A percentile compares a stretch with the other conserved stretches of the same genome.
phyloP scores from a whole-genome alignment of 1,139 yeast genomes.

The Suhomyces taliae region DNA sequence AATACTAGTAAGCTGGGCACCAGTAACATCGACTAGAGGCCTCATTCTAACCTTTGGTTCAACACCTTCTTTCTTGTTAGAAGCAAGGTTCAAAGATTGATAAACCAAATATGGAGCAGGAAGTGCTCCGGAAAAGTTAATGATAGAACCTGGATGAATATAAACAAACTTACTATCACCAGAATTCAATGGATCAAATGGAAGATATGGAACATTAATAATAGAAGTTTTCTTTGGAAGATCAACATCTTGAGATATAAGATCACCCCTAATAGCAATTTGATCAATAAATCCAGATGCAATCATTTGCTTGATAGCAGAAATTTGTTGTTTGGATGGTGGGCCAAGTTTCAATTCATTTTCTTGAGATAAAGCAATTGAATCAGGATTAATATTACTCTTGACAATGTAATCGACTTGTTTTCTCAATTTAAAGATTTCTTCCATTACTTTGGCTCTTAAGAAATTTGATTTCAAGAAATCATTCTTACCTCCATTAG shows the following conservation, averaged over 20 bases:
- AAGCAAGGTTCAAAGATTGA: conserved; percentile 55
- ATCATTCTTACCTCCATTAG: conserved; percentile 38
- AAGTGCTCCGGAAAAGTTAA: conserved; percentile 51
- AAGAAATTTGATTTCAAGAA: conserved; percentile 66
- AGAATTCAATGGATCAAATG: conserved; percentile 54
- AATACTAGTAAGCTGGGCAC: conserved; percentile 73
- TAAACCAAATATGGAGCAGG: conserved; percentile 81
- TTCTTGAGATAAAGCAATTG: conserved; percentile 45
- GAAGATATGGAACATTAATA: conserved; percentile 68
- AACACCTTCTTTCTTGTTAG: conserved; percentile 34
- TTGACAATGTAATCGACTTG: conserved; percentile 79
- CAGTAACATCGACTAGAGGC: conserved; percentile 73
- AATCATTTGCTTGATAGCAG: conserved; percentile 85
- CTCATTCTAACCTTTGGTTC: conserved; percentile 62
- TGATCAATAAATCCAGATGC: conserved; percentile 93
- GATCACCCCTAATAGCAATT: conserved; percentile 80
- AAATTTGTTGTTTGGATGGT: conserved; percentile 69
- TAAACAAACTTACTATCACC: conserved; percentile 27
- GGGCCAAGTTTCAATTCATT: conserved; percentile 59
- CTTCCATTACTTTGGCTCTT: conserved; percentile 75
- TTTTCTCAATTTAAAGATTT: conserved; percentile 73
- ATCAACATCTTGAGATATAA: conserved; percentile 61
- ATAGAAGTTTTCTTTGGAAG: conserved; percentile 60
- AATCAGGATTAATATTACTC: conserved; percentile 57
- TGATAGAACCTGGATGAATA: conserved; percentile 76